phyloP scores from a whole-genome alignment of 768 basidiomycete species.

The Fomitopsis pulvina region DNA sequence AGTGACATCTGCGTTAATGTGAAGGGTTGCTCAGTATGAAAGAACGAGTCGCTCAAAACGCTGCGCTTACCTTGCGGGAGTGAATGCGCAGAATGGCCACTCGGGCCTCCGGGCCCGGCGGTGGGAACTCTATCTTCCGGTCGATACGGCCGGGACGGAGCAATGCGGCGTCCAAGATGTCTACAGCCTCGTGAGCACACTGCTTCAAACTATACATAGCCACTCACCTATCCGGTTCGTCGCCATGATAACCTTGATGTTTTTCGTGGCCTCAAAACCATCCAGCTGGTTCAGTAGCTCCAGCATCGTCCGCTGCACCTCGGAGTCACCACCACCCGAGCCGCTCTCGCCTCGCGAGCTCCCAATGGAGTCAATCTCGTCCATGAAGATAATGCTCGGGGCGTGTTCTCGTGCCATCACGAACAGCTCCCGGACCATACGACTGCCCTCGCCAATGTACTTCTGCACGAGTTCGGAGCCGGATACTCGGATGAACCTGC shows the following conservation, averaged over 20 bases:
- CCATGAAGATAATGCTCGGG: conserved; percentile 99
- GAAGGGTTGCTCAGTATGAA: no score
- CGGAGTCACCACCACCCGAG: conserved; percentile 55
- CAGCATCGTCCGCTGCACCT: conserved; percentile 64
- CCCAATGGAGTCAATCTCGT: conserved; percentile 98
- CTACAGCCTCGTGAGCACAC: conserved; percentile 28
- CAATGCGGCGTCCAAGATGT: conserved; percentile 91
- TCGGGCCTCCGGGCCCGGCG: conserved; percentile 93
- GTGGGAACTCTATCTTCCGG: conserved; percentile 97
- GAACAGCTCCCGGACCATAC: conserved; percentile 97
- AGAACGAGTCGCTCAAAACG: no score
- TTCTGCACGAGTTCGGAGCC: conserved; percentile 96
- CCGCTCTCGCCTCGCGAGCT: conserved; percentile 81
- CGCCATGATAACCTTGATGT: conserved; percentile 92
- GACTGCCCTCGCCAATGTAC: conserved; percentile 94
- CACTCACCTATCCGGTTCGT: conserved; percentile 87
- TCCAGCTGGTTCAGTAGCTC: conserved; percentile 62
- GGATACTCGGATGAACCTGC: conserved; percentile 93
- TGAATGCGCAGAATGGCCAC: conserved; percentile 97
- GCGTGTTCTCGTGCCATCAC: conserved; percentile 98
- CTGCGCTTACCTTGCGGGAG: conserved; percentile 83
- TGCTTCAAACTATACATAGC: not conserved
- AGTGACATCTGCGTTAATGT: conserved; percentile 94
- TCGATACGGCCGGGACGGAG: conserved; percentile 94
- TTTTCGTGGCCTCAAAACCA: conserved; percentile 68